These are phyloP conservation scores for Aspergillus puulaauensis DNA, from an alignment of 2,329 filamentous ascomycete species.

Conservation along the genomic window DNA sequence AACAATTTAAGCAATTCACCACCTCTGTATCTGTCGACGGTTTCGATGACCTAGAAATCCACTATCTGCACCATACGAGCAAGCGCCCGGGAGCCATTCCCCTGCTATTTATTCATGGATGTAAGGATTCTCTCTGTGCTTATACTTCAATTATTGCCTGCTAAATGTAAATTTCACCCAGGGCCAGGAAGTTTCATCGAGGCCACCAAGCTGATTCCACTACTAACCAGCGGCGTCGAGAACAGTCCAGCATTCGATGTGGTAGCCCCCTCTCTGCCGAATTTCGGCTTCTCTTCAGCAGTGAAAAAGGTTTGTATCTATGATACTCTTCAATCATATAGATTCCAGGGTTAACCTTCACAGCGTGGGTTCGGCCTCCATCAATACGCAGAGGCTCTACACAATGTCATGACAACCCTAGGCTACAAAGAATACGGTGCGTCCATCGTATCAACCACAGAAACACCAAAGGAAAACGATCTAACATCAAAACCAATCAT, in stretches of 20 bases:
- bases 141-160: not conserved
- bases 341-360: not conserved
- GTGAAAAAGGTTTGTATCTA: conserved; percentile 30
- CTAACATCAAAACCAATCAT: conserved; percentile 60
- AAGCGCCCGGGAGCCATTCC: conserved; percentile 57
- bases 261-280: conserved; percentile 56
- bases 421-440: conserved; percentile 62
- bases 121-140: conserved; percentile 28
- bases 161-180: conserved; percentile 24
- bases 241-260: conserved; percentile 51
- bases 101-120: conserved; percentile 67
- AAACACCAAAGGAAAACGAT: conserved; percentile 60
- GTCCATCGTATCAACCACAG: conserved; percentile 23
- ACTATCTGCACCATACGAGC: conserved; percentile 63
- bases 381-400: conserved; percentile 63
- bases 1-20: conserved; percentile 57
- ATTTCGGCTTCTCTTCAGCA: conserved; percentile 55
- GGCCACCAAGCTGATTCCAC: conserved; percentile 42
- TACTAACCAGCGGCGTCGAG: conserved; percentile 40
- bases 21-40: conserved; percentile 56
- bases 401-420: conserved; percentile 68
- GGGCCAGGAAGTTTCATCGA: conserved; percentile 68
- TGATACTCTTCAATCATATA: not conserved
- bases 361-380: conserved; percentile 58
- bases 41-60: conserved; percentile 60